A percentile compares a stretch with the other conserved stretches of the same genome.
Conservation (phyloP, 441 rosid species). For the Adansonia grandidieri region DNA sequence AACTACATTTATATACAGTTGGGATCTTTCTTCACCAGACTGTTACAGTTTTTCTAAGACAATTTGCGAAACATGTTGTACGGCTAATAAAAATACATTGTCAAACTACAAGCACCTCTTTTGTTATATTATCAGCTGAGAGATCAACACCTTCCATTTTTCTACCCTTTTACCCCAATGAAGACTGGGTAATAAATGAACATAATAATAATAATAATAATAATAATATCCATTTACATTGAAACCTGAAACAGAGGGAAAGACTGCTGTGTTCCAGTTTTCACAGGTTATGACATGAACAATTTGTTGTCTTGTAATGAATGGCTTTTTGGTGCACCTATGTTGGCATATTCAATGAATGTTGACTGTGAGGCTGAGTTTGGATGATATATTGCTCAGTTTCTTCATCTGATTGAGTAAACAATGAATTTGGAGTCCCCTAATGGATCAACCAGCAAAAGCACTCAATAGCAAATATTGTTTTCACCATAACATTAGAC, state of each 20-base stretch:
- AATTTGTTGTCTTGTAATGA: no score
- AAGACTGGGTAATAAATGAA: neutral
- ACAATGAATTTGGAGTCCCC: conserved; percentile 42
- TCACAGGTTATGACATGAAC: no score
- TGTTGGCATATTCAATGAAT: conserved; percentile 29
- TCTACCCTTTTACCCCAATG: neutral
- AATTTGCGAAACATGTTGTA: neutral
- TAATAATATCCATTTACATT: neutral
- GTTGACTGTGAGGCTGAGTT: conserved; percentile 45
- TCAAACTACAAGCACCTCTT: neutral
- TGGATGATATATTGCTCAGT: conserved; percentile 42
- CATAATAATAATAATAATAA: neutral
- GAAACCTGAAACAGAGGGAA: neutral
- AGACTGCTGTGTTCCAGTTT: no score
- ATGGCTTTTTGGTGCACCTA: neutral
- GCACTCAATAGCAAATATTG: neutral
- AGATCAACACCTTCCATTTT: conserved; percentile 4
- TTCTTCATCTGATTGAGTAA: conserved; percentile 66
- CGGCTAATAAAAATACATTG: neutral
- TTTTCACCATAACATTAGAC: neutral
- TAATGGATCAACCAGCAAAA: conserved; percentile 14
- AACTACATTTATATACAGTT: neutral
- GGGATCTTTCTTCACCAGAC: conserved; percentile 16
- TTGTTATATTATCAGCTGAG: neutral
- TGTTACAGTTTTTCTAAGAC: neutral